Evolutionary conservation across 768 basidiomycete genomes (phyloP), one percentile per base, ranked within the genome.

Genomic region (Phylloporus rhodoxanthus): DNA sequence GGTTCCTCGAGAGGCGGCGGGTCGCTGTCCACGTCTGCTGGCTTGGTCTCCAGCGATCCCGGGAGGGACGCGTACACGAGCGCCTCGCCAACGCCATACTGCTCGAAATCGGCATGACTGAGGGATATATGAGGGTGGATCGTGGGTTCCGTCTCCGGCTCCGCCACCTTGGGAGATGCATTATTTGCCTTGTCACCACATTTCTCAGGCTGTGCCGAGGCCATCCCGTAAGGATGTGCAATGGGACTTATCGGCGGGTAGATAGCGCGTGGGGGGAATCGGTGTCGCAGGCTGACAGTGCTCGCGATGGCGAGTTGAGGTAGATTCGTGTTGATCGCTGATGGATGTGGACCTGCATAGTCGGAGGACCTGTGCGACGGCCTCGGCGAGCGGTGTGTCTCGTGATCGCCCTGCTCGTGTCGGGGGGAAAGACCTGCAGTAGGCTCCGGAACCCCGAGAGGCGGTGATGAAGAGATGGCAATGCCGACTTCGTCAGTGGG

Each of bases 21-120:
- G 21, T 11, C 21, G 15, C 3, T 21, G 40, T 49, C 40, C 28
- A 23, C 4, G 23, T 26, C 29, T 5, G 14, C 25, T 17, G 11
- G 36, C 7, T 45, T 33, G 39, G 20, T 8, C 8, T 30, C 37
- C 4, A 23, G n/a, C 2, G 53, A 13, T 10, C 17, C 43, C 4
- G 54, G 41, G 40, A 40, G 52, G 37, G 69, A 68, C 50, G 75
- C 69, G 57, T 77, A 76, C 2, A 75, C 76, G 30, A 89, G 70
- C 15, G 80, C 79, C 52, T 86, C 84, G 8, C 78, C 84, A 8
- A 87, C 75, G 10, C 79, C 82, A 34, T 81, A 77, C 21, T 68
- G 74, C 64, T 79, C 75, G 52, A 76, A 68, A 32, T 69, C 54
- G 17, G 53, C 20, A 40, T 62, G 54, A 29, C 46, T 66, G 36